Percentiles rank a stretch among this genome's conserved stretches.
phyloP scores from a whole-genome alignment of 1,139 yeast genomes.

The Saccharomyces hybrid region DNA sequence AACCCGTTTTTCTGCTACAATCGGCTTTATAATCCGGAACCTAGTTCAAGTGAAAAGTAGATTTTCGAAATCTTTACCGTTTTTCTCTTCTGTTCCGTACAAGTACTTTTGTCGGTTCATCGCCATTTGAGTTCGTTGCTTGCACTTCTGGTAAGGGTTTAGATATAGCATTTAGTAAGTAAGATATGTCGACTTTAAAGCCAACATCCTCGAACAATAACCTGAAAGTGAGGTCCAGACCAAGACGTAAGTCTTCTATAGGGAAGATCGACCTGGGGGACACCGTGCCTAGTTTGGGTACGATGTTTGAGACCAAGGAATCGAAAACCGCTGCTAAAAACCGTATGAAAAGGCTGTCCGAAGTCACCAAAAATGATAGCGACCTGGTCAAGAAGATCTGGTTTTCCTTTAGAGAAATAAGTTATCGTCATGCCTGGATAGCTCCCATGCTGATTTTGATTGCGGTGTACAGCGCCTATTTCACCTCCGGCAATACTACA shows the following conservation, averaged over 20 bases:
- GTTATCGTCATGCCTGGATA: constrained; percentile 71
- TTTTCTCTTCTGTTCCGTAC: background rate
- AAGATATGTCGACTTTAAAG: background rate
- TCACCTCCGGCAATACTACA: constrained; percentile 45
- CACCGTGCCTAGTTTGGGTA: constrained; percentile 22
- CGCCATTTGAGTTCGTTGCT: background rate
- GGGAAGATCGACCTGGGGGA: constrained; percentile 27
- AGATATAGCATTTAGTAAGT: background rate
- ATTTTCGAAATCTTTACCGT: background rate
- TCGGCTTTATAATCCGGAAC: constrained; percentile 1
- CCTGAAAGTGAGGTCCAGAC: constrained; percentile 12
- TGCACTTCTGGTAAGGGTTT: background rate
- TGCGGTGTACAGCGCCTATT: constrained; percentile 35
- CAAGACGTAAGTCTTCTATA: constrained; percentile 27
- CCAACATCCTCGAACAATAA: background rate
- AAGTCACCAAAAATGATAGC: constrained; percentile 16
- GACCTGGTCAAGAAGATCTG: constrained; percentile 39
- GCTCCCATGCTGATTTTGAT: constrained; percentile 47
- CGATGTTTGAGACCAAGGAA: constrained; percentile 20
- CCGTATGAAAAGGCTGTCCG: constrained; percentile 19
- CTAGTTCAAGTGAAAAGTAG: background rate
- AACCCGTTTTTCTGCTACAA: background rate
- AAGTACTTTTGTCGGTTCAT: background rate
- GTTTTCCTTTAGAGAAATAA: constrained; percentile 52
- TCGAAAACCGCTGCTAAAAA: constrained; percentile 22